Percentiles rank a stretch among this genome's conserved stretches.
Evolutionary conservation across 2,329 filamentous ascomycete genomes (phyloP).

Genomic region (Neopestalotiopsis sp.): DNA sequence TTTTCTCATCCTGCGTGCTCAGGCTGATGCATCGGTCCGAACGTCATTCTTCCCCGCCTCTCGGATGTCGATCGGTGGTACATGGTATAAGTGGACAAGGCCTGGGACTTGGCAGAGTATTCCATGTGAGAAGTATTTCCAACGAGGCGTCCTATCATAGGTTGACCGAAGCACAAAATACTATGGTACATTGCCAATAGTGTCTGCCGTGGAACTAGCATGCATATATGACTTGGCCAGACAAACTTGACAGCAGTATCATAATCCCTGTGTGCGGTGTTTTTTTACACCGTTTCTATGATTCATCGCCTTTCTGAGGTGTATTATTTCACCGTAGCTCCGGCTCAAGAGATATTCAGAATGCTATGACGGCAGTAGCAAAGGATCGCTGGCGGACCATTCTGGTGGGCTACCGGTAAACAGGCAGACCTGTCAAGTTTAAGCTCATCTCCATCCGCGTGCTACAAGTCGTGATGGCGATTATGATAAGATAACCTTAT

Average conservation of each 20-base stretch:
- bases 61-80: slow-evolving; percentile 3
- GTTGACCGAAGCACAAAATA: background rate
- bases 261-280: background rate
- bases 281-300: background rate
- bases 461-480: background rate
- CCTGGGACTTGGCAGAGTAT: background rate
- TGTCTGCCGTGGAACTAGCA: slow-evolving; percentile 3
- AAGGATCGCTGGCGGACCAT: background rate
- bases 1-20: background rate
- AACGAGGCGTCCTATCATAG: background rate
- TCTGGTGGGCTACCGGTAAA: background rate
- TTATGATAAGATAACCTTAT: background rate
- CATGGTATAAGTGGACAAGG: background rate
- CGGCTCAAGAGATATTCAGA: background rate
- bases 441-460: no score
- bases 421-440: background rate
- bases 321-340: background rate
- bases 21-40: slow-evolving; percentile 2
- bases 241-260: background rate
- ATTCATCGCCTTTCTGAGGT: background rate
- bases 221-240: slow-evolving; percentile 5
- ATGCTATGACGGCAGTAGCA: background rate
- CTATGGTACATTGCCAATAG: slow-evolving; percentile 1
- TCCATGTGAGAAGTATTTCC: no score
- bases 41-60: background rate